Evolutionary conservation across 495 filamentous ascomycete genomes (phyloP), one percentile per base, ranked within the genome.

Genomic region (Cercophora newfieldiana): DNA sequence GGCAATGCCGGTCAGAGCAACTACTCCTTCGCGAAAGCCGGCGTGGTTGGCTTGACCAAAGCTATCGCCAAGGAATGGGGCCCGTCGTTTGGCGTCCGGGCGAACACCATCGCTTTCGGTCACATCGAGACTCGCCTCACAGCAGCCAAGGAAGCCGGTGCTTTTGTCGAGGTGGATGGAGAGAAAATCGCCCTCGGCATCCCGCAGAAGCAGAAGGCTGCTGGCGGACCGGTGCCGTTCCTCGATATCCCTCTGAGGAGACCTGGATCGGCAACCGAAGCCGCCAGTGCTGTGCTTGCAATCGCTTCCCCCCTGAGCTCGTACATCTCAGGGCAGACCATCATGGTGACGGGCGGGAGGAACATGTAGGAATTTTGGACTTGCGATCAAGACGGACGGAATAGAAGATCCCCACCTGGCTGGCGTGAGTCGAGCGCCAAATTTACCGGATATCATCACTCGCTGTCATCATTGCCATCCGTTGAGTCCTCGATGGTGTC

Each of bases 51-150:
- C 1, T 79, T 96, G 6, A 91, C 90, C 59, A 92, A 93, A 76
- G 91, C 90, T 12, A 91, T 96, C 72, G 92, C 92, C 26, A 96
- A 96, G 79, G 92, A 96, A 82, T 96, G 92, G 92, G 92, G 92
- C 37, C 92, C 92, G 0, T 74, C 81, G 22, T 96, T 92, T 70
- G 92, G 92, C 50, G 92, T 96, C 1, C 82, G 92, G 49, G 87
- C 90, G 16, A 96, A 96, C 77, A 92, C 91, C 18, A 80, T 95
- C 63, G 91, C 91, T 44, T 94, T 94, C 66, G 92, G 92, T 3
- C 85, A 86, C 75, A 93, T 95, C 63, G 75, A 83, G 67, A 96
- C 92, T 3, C 83, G 92, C 0, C 77, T 95, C 61, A 96, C 92
- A 1, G 88, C 83, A 3, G 87, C 88, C 33, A 96, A 95, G 83